Evolutionary conservation across 768 basidiomycete genomes (phyloP), one percentile per base, ranked within the genome.

Genomic region (Leccinum subgranulosum): DNA sequence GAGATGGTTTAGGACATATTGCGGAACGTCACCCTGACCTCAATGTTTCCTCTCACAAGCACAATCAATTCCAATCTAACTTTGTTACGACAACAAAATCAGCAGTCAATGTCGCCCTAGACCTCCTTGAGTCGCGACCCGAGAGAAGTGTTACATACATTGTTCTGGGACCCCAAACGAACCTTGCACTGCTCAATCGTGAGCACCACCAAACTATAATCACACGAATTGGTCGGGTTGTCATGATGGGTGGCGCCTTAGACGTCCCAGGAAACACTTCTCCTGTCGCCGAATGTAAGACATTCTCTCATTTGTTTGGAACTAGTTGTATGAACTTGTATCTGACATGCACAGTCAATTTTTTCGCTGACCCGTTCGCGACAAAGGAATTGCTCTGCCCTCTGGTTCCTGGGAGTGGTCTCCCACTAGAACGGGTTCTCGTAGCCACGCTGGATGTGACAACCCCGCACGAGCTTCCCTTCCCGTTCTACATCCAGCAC

Each of bases 171-270:
- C 87, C 90, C 45, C 78, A 91, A 54, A 95, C 93, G 11, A 93
- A 88, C 64, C 78, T 98, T 31, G 91, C 92, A 1, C 74, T 76
- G 33, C 76, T 90, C 57, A 74, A 90, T 69, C 80, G 79, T 7
- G 64, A 76, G 45, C 80, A 91, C 61, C 77, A 81, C 10, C 67
- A 75, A 34, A 74, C 80, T 11, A 76, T 94, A 29, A 72, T 73
- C 8, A 72, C 80, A 12, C 82, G 82, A 45, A 81, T 92, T 28
- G 90, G 86, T 5, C 80, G 86, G n/a, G 75, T 98, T 8, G 74
- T 94, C 21, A 87, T 85, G 69, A 96, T 98, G 93, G 94, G 94
- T n/a, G 94, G 93, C 14, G 89, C 93, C 2, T 70, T 98, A 23
- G 92, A 95, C 61, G 90, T 92, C 31, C 92, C 94, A 0, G 94